phyloP scores from a whole-genome alignment of 2,329 filamentous ascomycete species.

The Westerdykella sp. region DNA sequence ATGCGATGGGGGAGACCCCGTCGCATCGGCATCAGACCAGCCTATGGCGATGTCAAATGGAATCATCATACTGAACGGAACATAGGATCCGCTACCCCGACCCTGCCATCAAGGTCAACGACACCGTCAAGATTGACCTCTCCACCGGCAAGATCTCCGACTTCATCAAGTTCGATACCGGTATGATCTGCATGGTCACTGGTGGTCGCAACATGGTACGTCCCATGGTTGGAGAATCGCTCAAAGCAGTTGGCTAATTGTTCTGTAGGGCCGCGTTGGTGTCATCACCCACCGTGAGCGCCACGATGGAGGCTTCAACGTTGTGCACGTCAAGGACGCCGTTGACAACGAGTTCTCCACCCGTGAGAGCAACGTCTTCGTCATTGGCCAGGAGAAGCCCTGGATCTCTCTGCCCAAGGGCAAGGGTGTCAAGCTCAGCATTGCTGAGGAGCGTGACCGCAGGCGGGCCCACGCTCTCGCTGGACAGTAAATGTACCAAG shows the following conservation, averaged over 20 bases:
- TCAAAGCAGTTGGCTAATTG: neutral
- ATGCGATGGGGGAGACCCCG: conserved; percentile 27
- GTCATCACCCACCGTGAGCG: conserved; percentile 99
- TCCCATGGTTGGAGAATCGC: neutral
- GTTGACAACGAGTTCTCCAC: conserved; percentile 99
- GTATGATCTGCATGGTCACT: conserved; percentile 95
- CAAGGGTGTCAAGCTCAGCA: conserved; percentile 97
- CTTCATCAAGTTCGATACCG: conserved; percentile 98
- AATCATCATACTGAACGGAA: conserved; percentile 36
- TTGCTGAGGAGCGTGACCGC: conserved; percentile 98
- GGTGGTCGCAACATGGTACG: conserved; percentile 94
- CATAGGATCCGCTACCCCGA: conserved; percentile 97
- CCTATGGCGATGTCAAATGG: conserved; percentile 62
- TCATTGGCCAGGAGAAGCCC: conserved; percentile 97
- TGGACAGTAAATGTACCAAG: conserved; percentile 39
- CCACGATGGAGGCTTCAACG: conserved; percentile 99
- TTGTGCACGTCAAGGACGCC: conserved; percentile 99
- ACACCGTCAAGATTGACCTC: conserved; percentile 99
- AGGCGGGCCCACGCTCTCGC: conserved; percentile 65
- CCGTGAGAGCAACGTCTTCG: conserved; percentile 98
- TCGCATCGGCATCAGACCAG: conserved; percentile 99
- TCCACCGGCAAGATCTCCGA: conserved; percentile 95
- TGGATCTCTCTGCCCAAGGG: conserved; percentile 99
- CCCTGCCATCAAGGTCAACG: conserved; percentile 98
- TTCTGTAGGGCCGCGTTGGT: conserved; percentile 82